phyloP scores from a whole-genome alignment of 2,329 filamentous ascomycete genomes.

The Sporothrix phasma region DNA sequence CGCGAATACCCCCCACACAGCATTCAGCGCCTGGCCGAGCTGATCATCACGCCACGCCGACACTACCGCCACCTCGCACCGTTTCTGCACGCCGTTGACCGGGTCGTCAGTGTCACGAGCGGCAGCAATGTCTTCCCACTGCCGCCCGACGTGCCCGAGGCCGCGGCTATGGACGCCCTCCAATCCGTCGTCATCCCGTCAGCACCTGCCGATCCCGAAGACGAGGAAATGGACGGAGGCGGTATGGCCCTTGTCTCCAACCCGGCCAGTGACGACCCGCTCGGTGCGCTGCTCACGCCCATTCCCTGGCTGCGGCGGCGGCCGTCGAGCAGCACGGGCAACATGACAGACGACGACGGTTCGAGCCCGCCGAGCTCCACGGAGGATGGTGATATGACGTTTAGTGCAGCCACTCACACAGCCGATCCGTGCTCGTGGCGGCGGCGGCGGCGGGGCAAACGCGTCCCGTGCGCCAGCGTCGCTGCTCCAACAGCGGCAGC shows the following conservation, averaged over 20 bases:
- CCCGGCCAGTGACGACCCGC: conserved; percentile 74
- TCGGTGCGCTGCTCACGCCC: conserved; percentile 84
- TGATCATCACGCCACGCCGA: conserved; percentile 62
- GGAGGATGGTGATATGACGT: conserved; percentile 14
- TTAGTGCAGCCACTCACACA: conserved; percentile 13
- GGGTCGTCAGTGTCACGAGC: conserved; percentile 83
- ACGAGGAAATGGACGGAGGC: conserved; percentile 13
- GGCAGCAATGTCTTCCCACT: conserved; percentile 73
- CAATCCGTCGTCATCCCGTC: conserved; percentile 46
- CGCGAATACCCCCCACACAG: conserved; percentile 74
- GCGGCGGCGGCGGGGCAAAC: not conserved
- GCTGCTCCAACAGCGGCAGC: conserved; percentile 11
- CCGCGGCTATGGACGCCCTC: conserved; percentile 42
- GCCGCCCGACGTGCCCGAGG: conserved; percentile 53
- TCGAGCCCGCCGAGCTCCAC: conserved; percentile 17
- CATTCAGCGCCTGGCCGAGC: conserved; percentile 81
- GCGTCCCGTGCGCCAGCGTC: not conserved
- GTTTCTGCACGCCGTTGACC: conserved; percentile 84
- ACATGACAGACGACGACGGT: conserved; percentile 13
- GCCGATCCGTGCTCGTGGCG: conserved; percentile 17
- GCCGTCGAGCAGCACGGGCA: conserved; percentile 18
- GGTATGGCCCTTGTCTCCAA: conserved; percentile 30
- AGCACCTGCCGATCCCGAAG: conserved; percentile 23
- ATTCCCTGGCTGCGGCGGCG: conserved; percentile 71
- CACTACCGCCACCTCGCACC: conserved; percentile 76